phyloP scores from a whole-genome alignment of 2,329 filamentous ascomycete genomes.

The Leptographium procerum region DNA sequence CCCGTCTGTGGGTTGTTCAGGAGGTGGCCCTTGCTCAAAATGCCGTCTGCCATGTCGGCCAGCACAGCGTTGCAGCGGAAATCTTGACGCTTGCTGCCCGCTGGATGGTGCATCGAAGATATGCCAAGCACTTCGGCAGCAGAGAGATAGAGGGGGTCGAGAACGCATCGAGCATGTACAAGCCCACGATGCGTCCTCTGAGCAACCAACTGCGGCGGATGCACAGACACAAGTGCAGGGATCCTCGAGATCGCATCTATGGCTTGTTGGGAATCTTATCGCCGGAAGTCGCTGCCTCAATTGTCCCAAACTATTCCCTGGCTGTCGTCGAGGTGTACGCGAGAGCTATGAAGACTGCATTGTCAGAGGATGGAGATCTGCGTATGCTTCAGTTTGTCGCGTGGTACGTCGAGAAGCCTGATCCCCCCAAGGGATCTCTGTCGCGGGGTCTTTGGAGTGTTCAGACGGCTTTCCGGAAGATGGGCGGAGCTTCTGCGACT shows the following conservation, averaged over 20 bases:
- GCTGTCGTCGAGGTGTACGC: not conserved
- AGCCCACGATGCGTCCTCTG: not conserved
- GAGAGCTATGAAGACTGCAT: not conserved
- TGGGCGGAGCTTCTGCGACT: too few species aligned
- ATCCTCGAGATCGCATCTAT: not conserved
- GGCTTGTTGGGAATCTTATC: not conserved
- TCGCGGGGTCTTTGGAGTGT: too few species aligned
- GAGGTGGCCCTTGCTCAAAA: not conserved
- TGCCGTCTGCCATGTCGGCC: too few species aligned
- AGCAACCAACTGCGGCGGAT: not conserved
- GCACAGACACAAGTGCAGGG: not conserved
- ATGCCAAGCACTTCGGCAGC: not conserved
- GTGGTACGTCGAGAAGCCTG: not conserved
- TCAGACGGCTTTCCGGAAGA: too few species aligned
- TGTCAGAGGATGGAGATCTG: not conserved
- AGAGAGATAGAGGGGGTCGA: not conserved
- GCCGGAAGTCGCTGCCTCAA: not conserved
- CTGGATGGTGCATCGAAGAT: not conserved
- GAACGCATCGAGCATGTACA: not conserved
- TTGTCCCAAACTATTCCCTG: not conserved
- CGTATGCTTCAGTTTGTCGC: not conserved
- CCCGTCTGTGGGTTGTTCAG: not conserved
- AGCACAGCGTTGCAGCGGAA: not conserved
- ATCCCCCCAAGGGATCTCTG: too few species aligned
- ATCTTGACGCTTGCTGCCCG: not conserved